Conservation (phyloP, 148 eudicot species). For the Cornus suecica region DNA sequence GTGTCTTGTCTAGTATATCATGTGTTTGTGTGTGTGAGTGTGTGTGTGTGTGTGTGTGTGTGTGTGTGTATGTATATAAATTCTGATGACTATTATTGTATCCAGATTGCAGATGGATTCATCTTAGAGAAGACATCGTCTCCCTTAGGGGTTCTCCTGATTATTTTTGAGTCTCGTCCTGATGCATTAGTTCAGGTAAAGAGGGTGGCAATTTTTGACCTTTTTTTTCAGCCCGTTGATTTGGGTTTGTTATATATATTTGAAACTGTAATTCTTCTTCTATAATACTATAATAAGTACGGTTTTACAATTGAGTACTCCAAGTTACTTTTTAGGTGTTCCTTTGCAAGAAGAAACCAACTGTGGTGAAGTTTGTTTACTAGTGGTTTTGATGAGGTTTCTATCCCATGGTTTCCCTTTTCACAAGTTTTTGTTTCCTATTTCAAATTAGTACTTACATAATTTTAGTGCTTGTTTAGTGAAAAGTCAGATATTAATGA, state of each 20-base stretch:
- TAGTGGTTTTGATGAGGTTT: not conserved
- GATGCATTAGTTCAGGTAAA: conserved; percentile 97
- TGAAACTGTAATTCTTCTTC: not conserved
- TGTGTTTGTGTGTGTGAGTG: too few species aligned
- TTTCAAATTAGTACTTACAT: not conserved
- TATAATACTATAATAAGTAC: not conserved
- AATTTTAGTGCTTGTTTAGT: too few species aligned
- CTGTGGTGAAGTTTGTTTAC: not conserved
- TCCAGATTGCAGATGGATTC: conserved; percentile 82
- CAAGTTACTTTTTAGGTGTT: not conserved
- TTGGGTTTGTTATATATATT: not conserved
- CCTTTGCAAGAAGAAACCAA: not conserved
- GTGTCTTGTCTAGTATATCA: not conserved
- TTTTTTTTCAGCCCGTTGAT: not conserved
- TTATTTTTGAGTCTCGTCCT: conserved; percentile 96
- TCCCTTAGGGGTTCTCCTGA: conserved; percentile 88
- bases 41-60: too few species aligned
- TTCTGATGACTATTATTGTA: conserved; percentile 20
- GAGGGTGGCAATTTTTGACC: conserved; percentile 3
- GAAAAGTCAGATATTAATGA: too few species aligned
- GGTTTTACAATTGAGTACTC: not conserved
- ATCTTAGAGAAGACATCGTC: conserved; percentile 81
- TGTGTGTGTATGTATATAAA: not conserved
- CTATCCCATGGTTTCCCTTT: not conserved
- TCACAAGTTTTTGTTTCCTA: not conserved